Conservation (phyloP, 2,329 filamentous ascomycete genomes). For the Scedosporium boydii region DNA sequence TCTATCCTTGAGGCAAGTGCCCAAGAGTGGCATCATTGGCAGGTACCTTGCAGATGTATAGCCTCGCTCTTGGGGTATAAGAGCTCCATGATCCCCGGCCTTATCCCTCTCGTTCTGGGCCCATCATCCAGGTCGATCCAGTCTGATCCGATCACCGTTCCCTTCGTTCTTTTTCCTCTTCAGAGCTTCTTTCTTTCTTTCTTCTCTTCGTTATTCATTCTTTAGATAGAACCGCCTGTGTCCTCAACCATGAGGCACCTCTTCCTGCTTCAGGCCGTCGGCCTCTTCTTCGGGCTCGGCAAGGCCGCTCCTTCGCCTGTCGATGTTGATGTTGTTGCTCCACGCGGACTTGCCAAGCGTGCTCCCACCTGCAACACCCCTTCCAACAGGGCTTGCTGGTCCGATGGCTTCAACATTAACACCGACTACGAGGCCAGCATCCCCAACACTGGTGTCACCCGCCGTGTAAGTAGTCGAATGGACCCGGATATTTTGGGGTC, state of each 20-base stretch:
- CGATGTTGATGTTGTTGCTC: conserved; percentile 17
- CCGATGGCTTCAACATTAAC: conserved; percentile 20
- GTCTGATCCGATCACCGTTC: background rate
- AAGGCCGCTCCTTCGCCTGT: conserved; percentile 4
- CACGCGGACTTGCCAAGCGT: conserved; percentile 14
- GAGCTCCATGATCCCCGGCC: background rate
- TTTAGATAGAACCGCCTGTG: background rate
- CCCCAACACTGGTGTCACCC: conserved; percentile 18
- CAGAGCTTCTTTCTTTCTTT: background rate
- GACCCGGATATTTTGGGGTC: background rate
- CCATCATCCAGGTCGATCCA: conserved; percentile 2
- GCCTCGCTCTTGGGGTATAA: background rate
- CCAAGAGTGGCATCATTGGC: background rate
- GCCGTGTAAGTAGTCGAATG: conserved; percentile 2
- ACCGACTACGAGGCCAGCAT: conserved; percentile 19
- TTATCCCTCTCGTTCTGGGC: background rate
- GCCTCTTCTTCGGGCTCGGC: conserved; percentile 8
- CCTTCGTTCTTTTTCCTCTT: background rate
- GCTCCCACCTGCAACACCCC: conserved; percentile 14
- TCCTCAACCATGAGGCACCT: conserved; percentile 1
- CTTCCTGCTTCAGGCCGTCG: conserved; percentile 4
- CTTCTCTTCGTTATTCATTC: conserved; percentile 16
- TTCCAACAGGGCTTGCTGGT: conserved; percentile 15
- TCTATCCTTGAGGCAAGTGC: background rate
- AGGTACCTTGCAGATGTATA: background rate